Percentiles rank a stretch among this genome's conserved stretches.
These are phyloP conservation scores for Carex scoparia DNA, from an alignment of 176 grass and related monocot genomes.

Conservation along the genomic window DNA sequence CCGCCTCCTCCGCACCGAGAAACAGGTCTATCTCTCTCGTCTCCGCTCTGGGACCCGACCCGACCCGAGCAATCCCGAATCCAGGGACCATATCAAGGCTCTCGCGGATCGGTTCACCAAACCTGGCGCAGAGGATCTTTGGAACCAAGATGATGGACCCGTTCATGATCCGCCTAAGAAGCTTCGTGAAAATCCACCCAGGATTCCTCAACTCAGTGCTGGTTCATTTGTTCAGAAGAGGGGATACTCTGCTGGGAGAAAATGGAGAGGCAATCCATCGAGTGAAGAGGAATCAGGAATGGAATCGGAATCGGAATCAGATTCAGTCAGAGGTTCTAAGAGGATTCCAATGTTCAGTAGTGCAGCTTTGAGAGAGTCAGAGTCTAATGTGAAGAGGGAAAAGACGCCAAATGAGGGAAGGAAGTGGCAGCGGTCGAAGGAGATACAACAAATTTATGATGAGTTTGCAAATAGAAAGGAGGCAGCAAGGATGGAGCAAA, in stretches of 20 bases:
- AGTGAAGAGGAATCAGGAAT: constrained; percentile 40
- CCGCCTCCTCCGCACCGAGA: constrained; percentile 68
- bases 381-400: constrained; percentile 60
- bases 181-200: neutral
- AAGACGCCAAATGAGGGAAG: constrained; percentile 37
- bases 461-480: constrained; percentile 56
- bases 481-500: constrained; percentile 36
- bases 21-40: constrained; percentile 77
- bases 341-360: constrained; percentile 58
- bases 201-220: neutral
- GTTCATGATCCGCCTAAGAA: constrained; percentile 36
- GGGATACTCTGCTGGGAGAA: constrained; percentile 34
- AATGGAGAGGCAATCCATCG: constrained; percentile 55
- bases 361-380: constrained; percentile 63
- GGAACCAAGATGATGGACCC: constrained; percentile 86
- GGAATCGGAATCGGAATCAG: constrained; percentile 22
- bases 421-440: constrained; percentile 25
- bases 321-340: neutral
- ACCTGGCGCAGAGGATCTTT: constrained; percentile 70
- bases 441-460: constrained; percentile 58
- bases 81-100: constrained; percentile 50
- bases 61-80: constrained; percentile 19
- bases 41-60: constrained; percentile 67
- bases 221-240: constrained; percentile 34
- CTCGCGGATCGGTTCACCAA: constrained; percentile 70